Conservation (phyloP, 768 basidiomycete species). For the Termitomyces eurrhizus region DNA sequence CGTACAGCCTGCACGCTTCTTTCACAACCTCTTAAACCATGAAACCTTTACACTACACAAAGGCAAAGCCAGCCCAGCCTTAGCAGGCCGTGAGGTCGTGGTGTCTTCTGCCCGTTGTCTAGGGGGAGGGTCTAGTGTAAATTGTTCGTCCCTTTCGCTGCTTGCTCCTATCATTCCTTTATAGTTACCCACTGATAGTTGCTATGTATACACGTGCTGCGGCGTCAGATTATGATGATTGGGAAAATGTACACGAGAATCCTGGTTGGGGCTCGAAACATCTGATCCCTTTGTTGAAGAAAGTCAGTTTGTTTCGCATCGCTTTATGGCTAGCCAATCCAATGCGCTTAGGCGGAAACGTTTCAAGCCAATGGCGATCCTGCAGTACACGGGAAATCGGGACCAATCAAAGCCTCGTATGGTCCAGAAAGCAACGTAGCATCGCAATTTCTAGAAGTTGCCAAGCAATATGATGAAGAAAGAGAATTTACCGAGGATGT, state of each 20-base stretch:
- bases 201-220: conserved; percentile 56
- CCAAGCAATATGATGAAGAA: conserved; percentile 41
- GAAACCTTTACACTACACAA: conserved; percentile 43
- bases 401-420: conserved; percentile 48
- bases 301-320: conserved; percentile 31
- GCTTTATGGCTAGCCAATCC: not conserved
- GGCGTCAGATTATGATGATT: conserved; percentile 64
- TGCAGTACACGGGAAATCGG: conserved; percentile 42
- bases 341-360: conserved; percentile 33
- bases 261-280: conserved; percentile 58
- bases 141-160: conserved; percentile 35
- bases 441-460: conserved; percentile 45
- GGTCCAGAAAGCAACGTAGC: conserved; percentile 37
- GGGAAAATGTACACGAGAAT: conserved; percentile 49
- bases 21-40: conserved; percentile 34
- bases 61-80: conserved; percentile 36
- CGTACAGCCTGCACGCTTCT: conserved; percentile 50
- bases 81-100: conserved; percentile 39
- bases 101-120: conserved; percentile 47
- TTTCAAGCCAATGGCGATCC: conserved; percentile 25
- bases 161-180: not conserved
- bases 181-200: conserved; percentile 21
- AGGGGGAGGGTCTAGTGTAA: conserved; percentile 62
- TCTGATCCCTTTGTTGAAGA: conserved; percentile 54
- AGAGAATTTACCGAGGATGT: conserved; percentile 41